Conservation (phyloP, 768 basidiomycete species). For the Mycena epipterygia region DNA sequence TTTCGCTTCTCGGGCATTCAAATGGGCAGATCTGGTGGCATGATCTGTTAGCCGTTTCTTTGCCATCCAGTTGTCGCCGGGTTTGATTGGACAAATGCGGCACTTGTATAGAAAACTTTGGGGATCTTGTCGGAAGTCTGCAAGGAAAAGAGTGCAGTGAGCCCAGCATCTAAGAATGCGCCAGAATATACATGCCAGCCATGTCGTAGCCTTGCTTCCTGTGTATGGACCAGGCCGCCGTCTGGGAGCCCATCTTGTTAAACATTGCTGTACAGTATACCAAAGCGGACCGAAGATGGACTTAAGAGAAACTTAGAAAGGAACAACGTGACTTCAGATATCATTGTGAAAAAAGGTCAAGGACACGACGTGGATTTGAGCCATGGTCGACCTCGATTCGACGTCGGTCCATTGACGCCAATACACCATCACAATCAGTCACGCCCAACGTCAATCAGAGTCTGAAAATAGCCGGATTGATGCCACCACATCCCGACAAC, state of each 20-base stretch:
- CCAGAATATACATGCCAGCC: neutral
- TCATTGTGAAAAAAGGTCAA: neutral
- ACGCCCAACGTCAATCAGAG: too few relatives aligned
- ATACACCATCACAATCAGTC: too few relatives aligned
- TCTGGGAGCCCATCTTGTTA: neutral
- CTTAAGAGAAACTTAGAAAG: neutral
- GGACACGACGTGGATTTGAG: neutral
- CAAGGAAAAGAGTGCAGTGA: neutral
- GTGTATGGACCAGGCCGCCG: neutral
- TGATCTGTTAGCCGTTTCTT: neutral
- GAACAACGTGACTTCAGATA: neutral
- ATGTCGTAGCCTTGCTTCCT: conserved; percentile 2
- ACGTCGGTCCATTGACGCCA: too few relatives aligned
- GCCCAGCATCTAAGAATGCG: neutral
- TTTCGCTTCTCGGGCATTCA: neutral
- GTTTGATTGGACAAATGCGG: conserved; percentile 3
- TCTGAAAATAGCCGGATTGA: too few relatives aligned
- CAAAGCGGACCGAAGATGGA: neutral
- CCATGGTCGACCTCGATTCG: too few relatives aligned
- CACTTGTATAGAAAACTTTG: neutral
- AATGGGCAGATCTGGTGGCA: neutral
- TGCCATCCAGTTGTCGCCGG: neutral
- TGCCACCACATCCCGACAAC: too few relatives aligned
- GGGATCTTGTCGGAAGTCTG: conserved; percentile 1
- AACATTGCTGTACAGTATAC: neutral